phyloP scores from a whole-genome alignment of 108 stramenopile genomes.

The Cylindrotheca fusiformis region DNA sequence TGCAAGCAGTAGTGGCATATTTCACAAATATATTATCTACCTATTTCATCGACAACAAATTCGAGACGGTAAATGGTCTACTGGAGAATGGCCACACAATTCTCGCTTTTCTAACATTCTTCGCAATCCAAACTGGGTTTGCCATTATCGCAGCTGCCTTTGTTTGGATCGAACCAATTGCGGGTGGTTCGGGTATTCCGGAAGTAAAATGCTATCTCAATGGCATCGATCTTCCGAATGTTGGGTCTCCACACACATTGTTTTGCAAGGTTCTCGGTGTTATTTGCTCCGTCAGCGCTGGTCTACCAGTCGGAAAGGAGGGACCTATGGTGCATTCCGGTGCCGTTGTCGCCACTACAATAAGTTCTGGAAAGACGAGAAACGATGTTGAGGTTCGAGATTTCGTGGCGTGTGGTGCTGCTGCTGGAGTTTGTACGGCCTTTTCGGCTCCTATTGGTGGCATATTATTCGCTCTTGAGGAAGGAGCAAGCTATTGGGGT shows the following conservation, averaged over 20 bases:
- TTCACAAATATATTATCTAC: slow-evolving; percentile 18
- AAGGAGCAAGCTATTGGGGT: slow-evolving; percentile 80
- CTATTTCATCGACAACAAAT: slow-evolving; percentile 33
- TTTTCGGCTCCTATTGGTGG: slow-evolving; percentile 90
- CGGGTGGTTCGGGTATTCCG: slow-evolving; percentile 77
- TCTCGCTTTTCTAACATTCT: slow-evolving; percentile 19
- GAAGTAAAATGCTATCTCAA: slow-evolving; percentile 79
- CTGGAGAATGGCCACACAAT: slow-evolving; percentile 17
- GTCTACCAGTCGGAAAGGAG: slow-evolving; percentile 76
- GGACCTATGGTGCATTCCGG: slow-evolving; percentile 83
- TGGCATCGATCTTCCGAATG: slow-evolving; percentile 53
- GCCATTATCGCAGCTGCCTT: slow-evolving; percentile 21
- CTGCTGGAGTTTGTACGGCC: slow-evolving; percentile 89
- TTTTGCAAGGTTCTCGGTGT: slow-evolving; percentile 75
- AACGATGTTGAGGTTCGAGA: slow-evolving; percentile 72
- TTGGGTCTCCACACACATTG: slow-evolving; percentile 42
- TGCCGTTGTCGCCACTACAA: slow-evolving; percentile 34
- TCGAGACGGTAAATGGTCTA: slow-evolving; percentile 5
- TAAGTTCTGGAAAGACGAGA: slow-evolving; percentile 16
- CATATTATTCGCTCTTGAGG: slow-evolving; percentile 84
- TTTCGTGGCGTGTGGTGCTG: slow-evolving; percentile 80
- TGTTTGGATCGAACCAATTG: slow-evolving; percentile 35
- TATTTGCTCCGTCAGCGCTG: slow-evolving; percentile 39
- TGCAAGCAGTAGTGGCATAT: slow-evolving; percentile 40
- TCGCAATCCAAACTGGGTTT: slow-evolving; percentile 18